A percentile compares a stretch with the other conserved stretches of the same genome.
Conservation (phyloP, 164 flowering plant genomes). For the Berberis thunbergii region DNA sequence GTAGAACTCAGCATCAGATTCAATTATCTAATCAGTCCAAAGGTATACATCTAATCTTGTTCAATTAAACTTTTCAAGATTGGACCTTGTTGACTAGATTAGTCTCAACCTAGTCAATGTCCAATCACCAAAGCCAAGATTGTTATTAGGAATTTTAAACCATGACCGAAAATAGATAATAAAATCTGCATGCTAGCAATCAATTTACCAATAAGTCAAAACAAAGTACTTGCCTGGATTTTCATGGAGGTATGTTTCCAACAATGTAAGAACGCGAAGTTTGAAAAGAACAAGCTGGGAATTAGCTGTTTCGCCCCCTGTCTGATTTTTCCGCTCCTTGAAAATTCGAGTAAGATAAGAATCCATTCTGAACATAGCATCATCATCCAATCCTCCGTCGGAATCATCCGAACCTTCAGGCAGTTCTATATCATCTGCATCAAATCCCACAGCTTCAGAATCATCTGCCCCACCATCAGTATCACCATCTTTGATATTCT, state of each 20-base stretch:
- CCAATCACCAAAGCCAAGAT: too few species aligned
- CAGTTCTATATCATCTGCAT: slow-evolving; percentile 23
- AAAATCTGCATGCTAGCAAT: too few species aligned
- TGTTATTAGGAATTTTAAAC: too few species aligned
- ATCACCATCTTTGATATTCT: slow-evolving; percentile 53
- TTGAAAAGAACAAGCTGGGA: slow-evolving; percentile 86
- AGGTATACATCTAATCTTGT: too few species aligned
- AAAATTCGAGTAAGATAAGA: slow-evolving; percentile 64
- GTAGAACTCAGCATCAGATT: too few species aligned
- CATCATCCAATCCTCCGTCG: slow-evolving; percentile 93
- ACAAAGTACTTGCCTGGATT: slow-evolving; percentile 56
- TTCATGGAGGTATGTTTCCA: slow-evolving; percentile 77
- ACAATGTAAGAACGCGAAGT: slow-evolving; percentile 90
- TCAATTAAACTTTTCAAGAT: too few species aligned
- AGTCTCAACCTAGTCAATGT: too few species aligned
- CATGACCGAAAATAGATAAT: too few species aligned
- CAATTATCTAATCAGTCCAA: too few species aligned
- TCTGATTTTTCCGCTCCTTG: slow-evolving; percentile 65
- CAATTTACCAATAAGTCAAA: too few species aligned
- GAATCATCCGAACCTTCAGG: slow-evolving; percentile 67
- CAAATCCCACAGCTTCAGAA: slow-evolving; percentile 42
- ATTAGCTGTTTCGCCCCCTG: slow-evolving; percentile 74
- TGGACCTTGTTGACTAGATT: too few species aligned
- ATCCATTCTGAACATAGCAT: slow-evolving; percentile 94
- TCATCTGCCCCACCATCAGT: slow-evolving; percentile 66